Evolutionary conservation across 108 stramenopile genomes (phyloP).

Genomic region (Tribonema minus): DNA sequence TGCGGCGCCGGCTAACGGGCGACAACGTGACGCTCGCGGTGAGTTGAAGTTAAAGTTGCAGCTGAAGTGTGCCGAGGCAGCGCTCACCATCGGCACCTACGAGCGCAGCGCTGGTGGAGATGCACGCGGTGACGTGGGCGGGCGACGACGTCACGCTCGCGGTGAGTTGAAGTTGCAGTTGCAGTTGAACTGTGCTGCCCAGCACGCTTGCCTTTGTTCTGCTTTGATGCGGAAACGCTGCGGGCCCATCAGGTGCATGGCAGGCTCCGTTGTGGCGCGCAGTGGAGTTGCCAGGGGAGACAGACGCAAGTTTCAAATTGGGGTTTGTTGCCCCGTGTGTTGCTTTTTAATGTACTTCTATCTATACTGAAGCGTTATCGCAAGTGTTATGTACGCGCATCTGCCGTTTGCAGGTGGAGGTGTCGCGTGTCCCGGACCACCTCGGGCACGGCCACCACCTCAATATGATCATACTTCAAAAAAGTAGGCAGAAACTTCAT

Average conservation of each 20-base stretch:
- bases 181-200: neutral
- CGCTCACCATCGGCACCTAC: neutral
- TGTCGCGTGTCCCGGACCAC: neutral
- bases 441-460: neutral
- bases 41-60: neutral
- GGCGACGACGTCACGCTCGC: neutral
- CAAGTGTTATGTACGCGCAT: too few species aligned
- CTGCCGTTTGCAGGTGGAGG: too few species aligned
- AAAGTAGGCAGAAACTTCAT: too few species aligned
- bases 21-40: neutral
- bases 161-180: neutral
- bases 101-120: neutral
- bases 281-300: too few species aligned
- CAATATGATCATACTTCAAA: neutral
- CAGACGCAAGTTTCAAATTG: too few species aligned
- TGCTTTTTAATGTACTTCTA: too few species aligned
- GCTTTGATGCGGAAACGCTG: too few species aligned
- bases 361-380: too few species aligned
- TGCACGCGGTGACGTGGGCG: neutral
- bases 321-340: too few species aligned
- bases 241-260: too few species aligned
- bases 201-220: too few species aligned
- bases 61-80: neutral
- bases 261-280: too few species aligned
- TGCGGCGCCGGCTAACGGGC: neutral